Evolutionary conservation across 1,284 basidiomycete genomes (phyloP).

Genomic region (Tetrapyrgos nigripes): DNA sequence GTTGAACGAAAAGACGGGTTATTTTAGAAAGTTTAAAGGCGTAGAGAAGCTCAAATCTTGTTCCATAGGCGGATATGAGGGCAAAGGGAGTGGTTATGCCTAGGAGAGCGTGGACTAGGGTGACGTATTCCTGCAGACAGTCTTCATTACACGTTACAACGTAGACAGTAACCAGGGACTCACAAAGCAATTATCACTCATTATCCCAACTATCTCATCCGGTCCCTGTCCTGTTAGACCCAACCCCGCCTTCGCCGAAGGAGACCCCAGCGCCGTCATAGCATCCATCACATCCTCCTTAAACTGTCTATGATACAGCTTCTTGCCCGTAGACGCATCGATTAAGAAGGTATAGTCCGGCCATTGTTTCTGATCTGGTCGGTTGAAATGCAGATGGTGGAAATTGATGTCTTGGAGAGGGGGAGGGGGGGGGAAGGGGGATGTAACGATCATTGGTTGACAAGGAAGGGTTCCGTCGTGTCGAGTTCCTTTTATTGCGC

Average conservation of each 20-base stretch:
- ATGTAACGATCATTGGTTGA: conserved; percentile 45
- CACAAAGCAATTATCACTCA: conserved; percentile 74
- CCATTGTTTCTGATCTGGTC: conserved; percentile 57
- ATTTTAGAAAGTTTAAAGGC: conserved; percentile 57
- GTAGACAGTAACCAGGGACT: conserved; percentile 15
- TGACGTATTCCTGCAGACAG: conserved; percentile 61
- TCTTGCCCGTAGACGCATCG: conserved; percentile 57
- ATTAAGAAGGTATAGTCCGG: conserved; percentile 63
- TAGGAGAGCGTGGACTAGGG: conserved; percentile 62
- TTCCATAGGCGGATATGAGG: conserved; percentile 69
- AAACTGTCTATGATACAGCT: conserved; percentile 54
- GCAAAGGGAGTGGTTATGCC: conserved; percentile 65
- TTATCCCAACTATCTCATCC: conserved; percentile 68
- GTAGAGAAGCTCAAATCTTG: conserved; percentile 70
- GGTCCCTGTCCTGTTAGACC: conserved; percentile 47
- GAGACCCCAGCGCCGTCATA: conserved; percentile 60
- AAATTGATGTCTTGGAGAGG: conserved; percentile 55
- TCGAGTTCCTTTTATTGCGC: no score
- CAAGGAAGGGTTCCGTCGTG: background rate
- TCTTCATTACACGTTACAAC: background rate
- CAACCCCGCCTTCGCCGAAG: conserved; percentile 57
- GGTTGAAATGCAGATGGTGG: conserved; percentile 60
- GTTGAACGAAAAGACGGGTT: conserved; percentile 68
- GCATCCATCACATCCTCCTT: conserved; percentile 56
- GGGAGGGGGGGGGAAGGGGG: conserved; percentile 47